These are phyloP conservation scores for Rhodotorula graminis DNA, from an alignment of 768 basidiomycete genomes.

Conservation along the genomic window DNA sequence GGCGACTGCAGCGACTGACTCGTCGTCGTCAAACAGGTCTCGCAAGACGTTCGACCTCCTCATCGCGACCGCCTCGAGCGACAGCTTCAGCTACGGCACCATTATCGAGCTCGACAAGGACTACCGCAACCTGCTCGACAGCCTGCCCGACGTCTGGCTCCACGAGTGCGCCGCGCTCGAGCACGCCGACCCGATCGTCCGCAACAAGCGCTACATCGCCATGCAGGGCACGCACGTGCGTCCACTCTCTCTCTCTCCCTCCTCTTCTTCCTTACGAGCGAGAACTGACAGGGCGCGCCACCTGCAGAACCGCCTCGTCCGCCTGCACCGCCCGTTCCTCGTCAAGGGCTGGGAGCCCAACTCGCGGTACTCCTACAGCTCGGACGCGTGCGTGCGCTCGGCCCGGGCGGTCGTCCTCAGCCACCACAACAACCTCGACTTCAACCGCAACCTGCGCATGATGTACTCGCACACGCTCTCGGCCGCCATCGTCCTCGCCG, in stretches of 20 bases:
- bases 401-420: slow-evolving; percentile 9
- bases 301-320: slow-evolving; percentile 28
- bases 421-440: slow-evolving; percentile 26
- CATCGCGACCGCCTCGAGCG: slow-evolving; percentile 2
- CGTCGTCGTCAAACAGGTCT: not conserved
- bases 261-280: not conserved
- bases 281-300: not conserved
- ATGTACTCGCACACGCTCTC: slow-evolving; percentile 10
- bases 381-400: slow-evolving; percentile 21
- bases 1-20: too few species aligned
- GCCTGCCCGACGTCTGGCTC: slow-evolving; percentile 20
- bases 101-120: slow-evolving; percentile 29
- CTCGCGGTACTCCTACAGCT: slow-evolving; percentile 16
- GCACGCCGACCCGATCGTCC: slow-evolving; percentile 7
- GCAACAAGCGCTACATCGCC: slow-evolving; percentile 13
- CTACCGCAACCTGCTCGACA: slow-evolving; percentile 23
- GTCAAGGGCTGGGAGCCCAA: slow-evolving; percentile 17
- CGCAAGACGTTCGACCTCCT: slow-evolving; percentile 34
- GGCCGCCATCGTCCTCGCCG: slow-evolving; percentile 30
- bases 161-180: slow-evolving; percentile 20
- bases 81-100: slow-evolving; percentile 23
- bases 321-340: slow-evolving; percentile 35
- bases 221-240: slow-evolving; percentile 18
- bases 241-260: not conserved
- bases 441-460: slow-evolving; percentile 14